Conservation (phyloP, 306 rosid genomes). For the Lablab purpureus region DNA sequence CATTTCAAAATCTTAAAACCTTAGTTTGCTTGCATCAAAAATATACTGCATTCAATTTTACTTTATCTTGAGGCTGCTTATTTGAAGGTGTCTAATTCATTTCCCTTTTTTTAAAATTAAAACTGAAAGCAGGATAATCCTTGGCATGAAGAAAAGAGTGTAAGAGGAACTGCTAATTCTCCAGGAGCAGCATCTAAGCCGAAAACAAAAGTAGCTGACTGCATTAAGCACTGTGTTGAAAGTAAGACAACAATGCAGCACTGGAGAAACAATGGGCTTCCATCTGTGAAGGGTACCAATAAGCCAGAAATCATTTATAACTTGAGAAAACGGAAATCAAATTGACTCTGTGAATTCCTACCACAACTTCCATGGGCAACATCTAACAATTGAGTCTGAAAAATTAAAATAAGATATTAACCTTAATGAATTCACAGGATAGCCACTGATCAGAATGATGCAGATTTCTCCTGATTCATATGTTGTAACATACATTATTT, state of each 20-base stretch:
- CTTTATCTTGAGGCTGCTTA: neutral
- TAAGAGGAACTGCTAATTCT: conserved; percentile 1
- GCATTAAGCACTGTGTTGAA: conserved; percentile 30
- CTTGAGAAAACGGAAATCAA: conserved; percentile 18
- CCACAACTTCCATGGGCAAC: neutral
- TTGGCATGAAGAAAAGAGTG: neutral
- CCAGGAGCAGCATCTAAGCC: conserved; percentile 1
- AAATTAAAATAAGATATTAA: neutral
- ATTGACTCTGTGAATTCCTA: neutral
- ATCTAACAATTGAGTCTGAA: neutral
- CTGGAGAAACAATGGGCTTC: neutral
- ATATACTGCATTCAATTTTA: neutral
- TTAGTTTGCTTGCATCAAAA: conserved; percentile 19
- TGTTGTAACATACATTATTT: neutral
- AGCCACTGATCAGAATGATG: neutral
- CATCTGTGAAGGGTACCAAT: conserved; percentile 4
- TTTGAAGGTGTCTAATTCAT: neutral
- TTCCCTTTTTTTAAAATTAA: neutral
- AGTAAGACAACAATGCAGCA: conserved; percentile 18
- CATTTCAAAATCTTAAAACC: neutral
- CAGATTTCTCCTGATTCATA: neutral
- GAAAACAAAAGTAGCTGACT: conserved; percentile 7
- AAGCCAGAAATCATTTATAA: neutral
- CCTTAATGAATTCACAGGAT: neutral
- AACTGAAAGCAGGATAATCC: conserved; percentile 26